A percentile compares a stretch with the other conserved stretches of the same genome.
These are phyloP conservation scores for Penicillium diatomitis DNA, from an alignment of 495 filamentous ascomycete genomes.

Conservation along the genomic window DNA sequence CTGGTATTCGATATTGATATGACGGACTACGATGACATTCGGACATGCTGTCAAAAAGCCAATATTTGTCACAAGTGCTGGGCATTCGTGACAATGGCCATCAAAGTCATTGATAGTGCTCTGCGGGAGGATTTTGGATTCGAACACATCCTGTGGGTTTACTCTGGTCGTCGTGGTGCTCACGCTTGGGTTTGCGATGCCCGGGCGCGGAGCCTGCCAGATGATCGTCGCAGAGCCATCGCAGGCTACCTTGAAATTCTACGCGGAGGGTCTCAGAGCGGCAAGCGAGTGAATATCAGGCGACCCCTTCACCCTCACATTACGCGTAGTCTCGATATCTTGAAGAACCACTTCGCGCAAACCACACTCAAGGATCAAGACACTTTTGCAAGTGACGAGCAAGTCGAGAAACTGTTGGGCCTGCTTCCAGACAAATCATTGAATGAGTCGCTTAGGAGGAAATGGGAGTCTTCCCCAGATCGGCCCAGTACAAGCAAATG, in stretches of 20 bases:
- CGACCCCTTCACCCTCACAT: slow-evolving; percentile 88
- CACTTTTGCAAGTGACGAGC: slow-evolving; percentile 61
- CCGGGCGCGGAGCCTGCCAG: slow-evolving; percentile 71
- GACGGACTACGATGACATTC: slow-evolving; percentile 95
- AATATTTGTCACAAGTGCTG: slow-evolving; percentile 93
- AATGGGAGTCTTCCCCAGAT: slow-evolving; percentile 78
- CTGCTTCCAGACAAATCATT: slow-evolving; percentile 71
- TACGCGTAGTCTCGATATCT: slow-evolving; percentile 71
- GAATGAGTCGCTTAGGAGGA: slow-evolving; percentile 67
- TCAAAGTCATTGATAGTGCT: slow-evolving; percentile 82
- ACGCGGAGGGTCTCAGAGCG: slow-evolving; percentile 69
- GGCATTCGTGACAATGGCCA: slow-evolving; percentile 94
- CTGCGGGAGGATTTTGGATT: slow-evolving; percentile 92
- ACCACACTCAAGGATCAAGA: slow-evolving; percentile 80
- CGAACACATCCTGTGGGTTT: slow-evolving; percentile 95
- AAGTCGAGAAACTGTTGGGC: slow-evolving; percentile 62
- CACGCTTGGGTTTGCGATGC: slow-evolving; percentile 99
- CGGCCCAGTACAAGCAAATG: slow-evolving; percentile 73
- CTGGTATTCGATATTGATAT: slow-evolving; percentile 98
- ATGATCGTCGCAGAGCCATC: slow-evolving; percentile 71
- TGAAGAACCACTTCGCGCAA: slow-evolving; percentile 66
- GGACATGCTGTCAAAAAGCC: slow-evolving; percentile 87
- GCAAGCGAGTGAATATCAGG: slow-evolving; percentile 79
- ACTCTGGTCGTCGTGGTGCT: slow-evolving; percentile 88
- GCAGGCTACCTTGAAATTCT: slow-evolving; percentile 83